Percentiles rank a stretch among this genome's conserved stretches.
Conservation (phyloP, 2,329 filamentous ascomycete genomes). For the Xylariaceae sp. region DNA sequence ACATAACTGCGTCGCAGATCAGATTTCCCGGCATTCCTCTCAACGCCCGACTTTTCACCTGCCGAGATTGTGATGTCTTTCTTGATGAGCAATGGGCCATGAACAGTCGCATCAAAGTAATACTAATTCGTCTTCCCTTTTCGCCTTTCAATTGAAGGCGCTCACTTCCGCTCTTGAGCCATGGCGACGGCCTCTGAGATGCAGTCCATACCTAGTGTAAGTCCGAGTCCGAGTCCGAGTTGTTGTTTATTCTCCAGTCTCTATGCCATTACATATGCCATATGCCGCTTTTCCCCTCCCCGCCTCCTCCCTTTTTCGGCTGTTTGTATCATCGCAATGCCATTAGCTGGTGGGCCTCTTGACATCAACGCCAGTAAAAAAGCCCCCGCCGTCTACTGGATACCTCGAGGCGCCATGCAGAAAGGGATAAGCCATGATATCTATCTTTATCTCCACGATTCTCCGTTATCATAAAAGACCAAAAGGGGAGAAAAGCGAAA, state of each 20-base stretch:
- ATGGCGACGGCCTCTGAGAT: conserved; percentile 40
- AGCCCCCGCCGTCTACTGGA: conserved; percentile 9
- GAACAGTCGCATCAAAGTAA: conserved; percentile 24
- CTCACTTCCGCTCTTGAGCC: conserved; percentile 32
- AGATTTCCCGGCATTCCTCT: conserved; percentile 26
- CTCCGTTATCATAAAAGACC: neutral
- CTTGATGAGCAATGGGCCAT: conserved; percentile 33
- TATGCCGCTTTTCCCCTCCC: neutral
- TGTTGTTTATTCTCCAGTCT: conserved; percentile 1
- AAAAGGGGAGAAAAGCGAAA: neutral
- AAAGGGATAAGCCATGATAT: conserved; percentile 7
- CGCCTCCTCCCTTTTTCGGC: conserved; percentile 1
- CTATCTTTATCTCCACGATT: conserved; percentile 1
- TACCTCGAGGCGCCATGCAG: conserved; percentile 4
- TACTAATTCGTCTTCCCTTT: conserved; percentile 24
- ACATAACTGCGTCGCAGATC: conserved; percentile 10
- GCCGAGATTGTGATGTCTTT: conserved; percentile 30
- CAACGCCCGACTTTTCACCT: conserved; percentile 8
- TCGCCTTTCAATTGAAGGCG: conserved; percentile 32
- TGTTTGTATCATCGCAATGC: conserved; percentile 11
- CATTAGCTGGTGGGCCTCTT: conserved; percentile 15
- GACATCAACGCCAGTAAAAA: conserved; percentile 6
- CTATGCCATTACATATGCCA: conserved; percentile 4
- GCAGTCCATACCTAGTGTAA: conserved; percentile 52
- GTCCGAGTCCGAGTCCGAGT: conserved; percentile 23